Base-by-base conservation (phyloP, 1,284 basidiomycete species). In the Puccinia hordei region DNA sequence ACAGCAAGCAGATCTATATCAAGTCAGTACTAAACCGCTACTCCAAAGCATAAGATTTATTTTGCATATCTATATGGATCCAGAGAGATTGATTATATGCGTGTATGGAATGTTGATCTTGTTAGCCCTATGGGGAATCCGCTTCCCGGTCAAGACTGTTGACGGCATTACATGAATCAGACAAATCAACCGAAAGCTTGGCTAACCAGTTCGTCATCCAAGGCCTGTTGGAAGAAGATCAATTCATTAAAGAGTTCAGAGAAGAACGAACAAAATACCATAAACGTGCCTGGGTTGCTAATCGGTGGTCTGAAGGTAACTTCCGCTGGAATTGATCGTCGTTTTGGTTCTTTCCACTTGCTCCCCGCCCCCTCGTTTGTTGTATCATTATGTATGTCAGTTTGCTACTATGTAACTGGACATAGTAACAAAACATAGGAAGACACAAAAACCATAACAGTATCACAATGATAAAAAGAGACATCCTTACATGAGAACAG, bases 151-250 rank as follows among this genome's bases (percentile, higher is more conserved):
- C 78, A 17, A 51, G 78, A 44, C 51, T 80, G 53, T 55, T 80
- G n/a, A 80, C 69, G 9, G 78, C 78, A 33, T 38, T 80, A 65
- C 78, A 80, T 61, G 78, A 80, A 73, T 80, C 78, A 38, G 69
- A 80, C 38, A 55, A 66, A 46, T 55, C 63, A n/a, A 73, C 69
- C 41, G 78, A 80, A 73, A 73, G 55, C 46, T 66, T 80, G 17
- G 38, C 69, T 8, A 63, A 61, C 38, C 66, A 80, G 63, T 80
- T 80, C 59, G 78, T 38, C 22, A 44, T 59, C 10, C 38, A 80
- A 55, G 78, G 78, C 19, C 53, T 66, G 12, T 55, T 80, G 41
- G 78, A 80, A 66, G 78, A 80, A 66, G 78, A 80, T 38, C 51
- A 49, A 53, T 80, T 80, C 71, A 57, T 80, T 22, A 80, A 73